Percentiles rank a stretch among this genome's conserved stretches.
Conservation (phyloP, 2,329 filamentous ascomycete species). For the Penicillium sp. region DNA sequence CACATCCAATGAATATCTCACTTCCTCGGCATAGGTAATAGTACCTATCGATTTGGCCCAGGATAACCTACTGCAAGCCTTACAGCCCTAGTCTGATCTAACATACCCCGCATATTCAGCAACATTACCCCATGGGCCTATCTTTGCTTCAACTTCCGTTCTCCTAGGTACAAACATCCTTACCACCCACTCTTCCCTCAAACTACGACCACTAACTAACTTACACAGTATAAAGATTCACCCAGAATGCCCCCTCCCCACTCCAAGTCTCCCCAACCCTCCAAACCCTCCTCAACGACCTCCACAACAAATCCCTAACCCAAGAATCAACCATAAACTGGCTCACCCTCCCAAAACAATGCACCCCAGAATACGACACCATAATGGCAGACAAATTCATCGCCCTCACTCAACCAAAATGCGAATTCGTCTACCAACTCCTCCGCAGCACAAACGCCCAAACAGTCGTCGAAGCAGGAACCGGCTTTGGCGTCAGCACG, state of each 20-base stretch:
- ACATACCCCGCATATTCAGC: background rate
- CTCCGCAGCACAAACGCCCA: slow-evolving; percentile 48
- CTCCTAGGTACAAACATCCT: background rate
- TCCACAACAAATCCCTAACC: slow-evolving; percentile 32
- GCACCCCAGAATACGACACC: slow-evolving; percentile 30
- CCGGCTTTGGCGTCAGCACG: slow-evolving; percentile 59
- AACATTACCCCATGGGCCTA: no score
- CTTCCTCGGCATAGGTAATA: background rate
- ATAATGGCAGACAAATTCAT: slow-evolving; percentile 57
- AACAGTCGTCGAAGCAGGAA: slow-evolving; percentile 58
- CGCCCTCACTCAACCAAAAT: slow-evolving; percentile 58
- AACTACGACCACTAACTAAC: background rate
- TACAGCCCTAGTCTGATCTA: no score
- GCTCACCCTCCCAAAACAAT: slow-evolving; percentile 21
- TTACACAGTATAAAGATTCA: background rate
- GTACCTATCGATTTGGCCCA: background rate
- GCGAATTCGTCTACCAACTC: slow-evolving; percentile 55
- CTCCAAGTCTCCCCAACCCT: slow-evolving; percentile 14
- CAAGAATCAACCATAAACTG: slow-evolving; percentile 30
- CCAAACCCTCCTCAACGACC: slow-evolving; percentile 28
- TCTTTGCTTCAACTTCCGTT: no score
- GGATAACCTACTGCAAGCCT: no score
- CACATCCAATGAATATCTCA: no score
- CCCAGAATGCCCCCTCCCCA: slow-evolving; percentile 16
- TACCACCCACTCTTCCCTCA: background rate